Conservation (phyloP, 2,329 filamentous ascomycete species). For the Scopulariopsis brevicaulis region DNA sequence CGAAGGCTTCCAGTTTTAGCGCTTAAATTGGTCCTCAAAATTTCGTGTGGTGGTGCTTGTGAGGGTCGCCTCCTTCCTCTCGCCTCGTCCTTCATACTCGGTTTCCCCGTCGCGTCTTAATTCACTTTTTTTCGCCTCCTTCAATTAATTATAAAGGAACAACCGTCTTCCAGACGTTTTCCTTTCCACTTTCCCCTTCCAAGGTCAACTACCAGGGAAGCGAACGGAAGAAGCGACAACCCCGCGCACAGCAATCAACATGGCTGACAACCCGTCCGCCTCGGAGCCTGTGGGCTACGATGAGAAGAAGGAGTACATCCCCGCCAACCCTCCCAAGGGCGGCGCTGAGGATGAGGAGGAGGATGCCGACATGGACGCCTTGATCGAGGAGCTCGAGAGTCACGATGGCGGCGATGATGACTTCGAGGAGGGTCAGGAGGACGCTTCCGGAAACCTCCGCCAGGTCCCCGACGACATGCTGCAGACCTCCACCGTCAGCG, state of each 20-base stretch:
- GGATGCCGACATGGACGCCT: conserved; percentile 73
- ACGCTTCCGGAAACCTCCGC: conserved; percentile 41
- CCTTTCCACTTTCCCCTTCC: conserved; percentile 11
- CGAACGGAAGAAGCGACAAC: neutral
- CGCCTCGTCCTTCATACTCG: conserved; percentile 18
- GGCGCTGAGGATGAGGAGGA: conserved; percentile 57
- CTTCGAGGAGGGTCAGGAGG: conserved; percentile 31
- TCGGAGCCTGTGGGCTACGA: conserved; percentile 48
- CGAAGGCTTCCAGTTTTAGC: conserved; percentile 28
- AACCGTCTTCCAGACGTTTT: conserved; percentile 1
- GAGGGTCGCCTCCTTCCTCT: conserved; percentile 20
- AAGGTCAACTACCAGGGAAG: neutral
- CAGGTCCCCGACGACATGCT: conserved; percentile 64
- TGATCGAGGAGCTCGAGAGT: conserved; percentile 81
- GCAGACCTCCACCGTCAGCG: conserved; percentile 56
- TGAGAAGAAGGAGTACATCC: conserved; percentile 40
- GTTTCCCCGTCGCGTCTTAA: conserved; percentile 16
- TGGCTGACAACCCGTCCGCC: conserved; percentile 41
- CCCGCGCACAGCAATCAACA: conserved; percentile 16
- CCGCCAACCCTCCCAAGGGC: conserved; percentile 21
- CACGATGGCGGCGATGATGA: conserved; percentile 57
- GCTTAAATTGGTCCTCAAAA: conserved; percentile 21
- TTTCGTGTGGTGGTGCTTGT: conserved; percentile 31
- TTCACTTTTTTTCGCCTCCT: conserved; percentile 11
- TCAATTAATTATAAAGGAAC: conserved; percentile 7